phyloP scores from a whole-genome alignment of 352 stramenopile genomes.

The Phytophthora citrophthora region DNA sequence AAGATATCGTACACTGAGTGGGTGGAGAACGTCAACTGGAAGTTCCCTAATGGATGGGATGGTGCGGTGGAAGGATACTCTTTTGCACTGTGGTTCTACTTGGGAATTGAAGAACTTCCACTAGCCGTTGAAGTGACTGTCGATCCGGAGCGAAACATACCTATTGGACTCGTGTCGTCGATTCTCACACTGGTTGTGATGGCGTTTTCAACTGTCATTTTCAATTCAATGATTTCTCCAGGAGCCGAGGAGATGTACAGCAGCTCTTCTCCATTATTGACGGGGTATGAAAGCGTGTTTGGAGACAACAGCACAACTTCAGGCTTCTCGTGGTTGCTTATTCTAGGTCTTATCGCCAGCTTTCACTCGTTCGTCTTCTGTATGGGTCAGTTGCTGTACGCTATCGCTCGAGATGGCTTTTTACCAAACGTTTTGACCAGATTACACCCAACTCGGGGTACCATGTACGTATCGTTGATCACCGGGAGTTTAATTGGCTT shows the following conservation, averaged over 20 bases:
- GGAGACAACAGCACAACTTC: slow-evolving; percentile 70
- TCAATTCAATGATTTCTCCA: slow-evolving; percentile 72
- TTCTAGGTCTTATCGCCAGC: slow-evolving; percentile 64
- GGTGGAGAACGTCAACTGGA: slow-evolving; percentile 49
- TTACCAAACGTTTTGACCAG: slow-evolving; percentile 58
- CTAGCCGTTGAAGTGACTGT: slow-evolving; percentile 73
- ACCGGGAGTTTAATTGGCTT: slow-evolving; percentile 52
- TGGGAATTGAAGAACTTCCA: slow-evolving; percentile 73
- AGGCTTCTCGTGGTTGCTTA: slow-evolving; percentile 72
- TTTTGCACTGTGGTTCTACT: slow-evolving; percentile 77
- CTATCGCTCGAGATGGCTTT: slow-evolving; percentile 71
- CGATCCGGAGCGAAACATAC: slow-evolving; percentile 67
- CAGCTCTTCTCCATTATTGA: slow-evolving; percentile 58
- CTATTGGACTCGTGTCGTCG: slow-evolving; percentile 59
- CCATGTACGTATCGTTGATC: slow-evolving; percentile 63
- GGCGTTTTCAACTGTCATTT: slow-evolving; percentile 65
- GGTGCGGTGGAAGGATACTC: slow-evolving; percentile 63
- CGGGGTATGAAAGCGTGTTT: slow-evolving; percentile 72
- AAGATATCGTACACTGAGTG: slow-evolving; percentile 66
- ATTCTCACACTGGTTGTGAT: slow-evolving; percentile 59
- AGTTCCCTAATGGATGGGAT: slow-evolving; percentile 56
- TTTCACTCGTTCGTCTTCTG: slow-evolving; percentile 87
- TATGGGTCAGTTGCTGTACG: slow-evolving; percentile 71
- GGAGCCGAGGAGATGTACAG: slow-evolving; percentile 49
- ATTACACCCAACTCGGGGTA: slow-evolving; percentile 50